Evolutionary conservation across 345 rosid genomes (phyloP).

Genomic region (Acer campestre): DNA sequence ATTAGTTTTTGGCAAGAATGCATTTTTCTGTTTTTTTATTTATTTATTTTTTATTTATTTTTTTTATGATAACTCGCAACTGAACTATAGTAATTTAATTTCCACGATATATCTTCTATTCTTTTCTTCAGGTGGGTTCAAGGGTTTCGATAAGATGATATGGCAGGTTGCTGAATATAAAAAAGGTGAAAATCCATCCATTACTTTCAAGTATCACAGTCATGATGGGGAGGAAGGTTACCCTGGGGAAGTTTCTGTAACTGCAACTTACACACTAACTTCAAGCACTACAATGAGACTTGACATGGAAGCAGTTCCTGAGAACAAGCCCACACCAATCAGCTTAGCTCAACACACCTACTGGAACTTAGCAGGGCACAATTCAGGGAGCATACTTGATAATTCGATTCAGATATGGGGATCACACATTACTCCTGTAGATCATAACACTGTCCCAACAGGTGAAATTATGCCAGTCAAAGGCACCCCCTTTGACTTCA

Average conservation of each 20-base stretch:
- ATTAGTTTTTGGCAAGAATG: neutral
- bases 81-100: neutral
- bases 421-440: constrained; percentile 83
- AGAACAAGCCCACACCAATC: constrained; percentile 77
- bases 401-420: constrained; percentile 81
- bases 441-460: constrained; percentile 73
- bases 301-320: constrained; percentile 86
- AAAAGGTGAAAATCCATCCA: constrained; percentile 67
- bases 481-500: constrained; percentile 89
- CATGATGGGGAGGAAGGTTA: constrained; percentile 94
- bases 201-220: constrained; percentile 70
- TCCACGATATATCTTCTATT: neutral
- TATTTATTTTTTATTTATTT: no score
- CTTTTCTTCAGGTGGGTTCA: constrained; percentile 66
- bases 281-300: constrained; percentile 76
- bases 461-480: constrained; percentile 76
- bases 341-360: constrained; percentile 96
- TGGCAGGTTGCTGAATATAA: constrained; percentile 75
- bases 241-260: constrained; percentile 77
- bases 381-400: constrained; percentile 70
- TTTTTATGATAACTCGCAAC: neutral
- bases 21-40: constrained; percentile 6
- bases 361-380: constrained; percentile 89
- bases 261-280: constrained; percentile 74
- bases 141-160: constrained; percentile 79